Conservation (phyloP, 2,329 filamentous ascomycete genomes). For the Aspergillus sp. region DNA sequence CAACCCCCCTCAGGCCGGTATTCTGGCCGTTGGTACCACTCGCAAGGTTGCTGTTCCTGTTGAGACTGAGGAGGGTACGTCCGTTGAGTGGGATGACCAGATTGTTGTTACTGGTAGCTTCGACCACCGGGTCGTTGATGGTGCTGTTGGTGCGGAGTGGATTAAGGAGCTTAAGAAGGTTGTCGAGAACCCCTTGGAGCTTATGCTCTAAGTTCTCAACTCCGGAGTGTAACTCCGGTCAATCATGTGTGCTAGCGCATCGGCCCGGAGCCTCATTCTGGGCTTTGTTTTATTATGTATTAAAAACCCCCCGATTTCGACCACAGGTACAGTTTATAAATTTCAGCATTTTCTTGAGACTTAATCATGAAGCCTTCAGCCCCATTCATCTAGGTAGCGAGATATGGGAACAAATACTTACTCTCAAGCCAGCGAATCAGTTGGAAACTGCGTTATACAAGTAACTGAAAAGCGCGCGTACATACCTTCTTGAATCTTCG, state of each 20-base stretch:
- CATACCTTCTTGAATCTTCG: not conserved
- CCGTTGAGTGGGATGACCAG: slow-evolving; percentile 93
- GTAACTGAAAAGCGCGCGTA: not conserved
- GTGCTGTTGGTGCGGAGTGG: slow-evolving; percentile 94
- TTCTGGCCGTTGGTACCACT: slow-evolving; percentile 91
- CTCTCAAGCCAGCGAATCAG: not conserved
- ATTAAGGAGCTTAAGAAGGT: slow-evolving; percentile 97
- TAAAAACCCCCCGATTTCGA: slow-evolving; percentile 37
- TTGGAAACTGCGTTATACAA: not conserved
- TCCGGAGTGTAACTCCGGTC: slow-evolving; percentile 17
- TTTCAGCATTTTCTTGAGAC: slow-evolving; percentile 32
- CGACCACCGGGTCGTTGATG: slow-evolving; percentile 98
- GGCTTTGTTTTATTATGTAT: slow-evolving; percentile 41
- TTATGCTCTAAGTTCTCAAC: slow-evolving; percentile 71
- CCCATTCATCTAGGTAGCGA: not conserved
- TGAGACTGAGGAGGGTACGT: slow-evolving; percentile 80
- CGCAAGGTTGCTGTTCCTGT: slow-evolving; percentile 91
- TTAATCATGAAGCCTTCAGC: not conserved
- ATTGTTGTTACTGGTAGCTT: slow-evolving; percentile 94
- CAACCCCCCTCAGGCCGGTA: slow-evolving; percentile 96
- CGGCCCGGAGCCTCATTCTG: slow-evolving; percentile 22
- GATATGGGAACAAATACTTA: not conserved
- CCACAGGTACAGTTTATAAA: slow-evolving; percentile 38
- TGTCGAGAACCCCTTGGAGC: slow-evolving; percentile 93
- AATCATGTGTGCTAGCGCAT: slow-evolving; percentile 24